These are phyloP conservation scores for Dipteronia dyeriana DNA, from an alignment of 345 rosid genomes.

Conservation along the genomic window DNA sequence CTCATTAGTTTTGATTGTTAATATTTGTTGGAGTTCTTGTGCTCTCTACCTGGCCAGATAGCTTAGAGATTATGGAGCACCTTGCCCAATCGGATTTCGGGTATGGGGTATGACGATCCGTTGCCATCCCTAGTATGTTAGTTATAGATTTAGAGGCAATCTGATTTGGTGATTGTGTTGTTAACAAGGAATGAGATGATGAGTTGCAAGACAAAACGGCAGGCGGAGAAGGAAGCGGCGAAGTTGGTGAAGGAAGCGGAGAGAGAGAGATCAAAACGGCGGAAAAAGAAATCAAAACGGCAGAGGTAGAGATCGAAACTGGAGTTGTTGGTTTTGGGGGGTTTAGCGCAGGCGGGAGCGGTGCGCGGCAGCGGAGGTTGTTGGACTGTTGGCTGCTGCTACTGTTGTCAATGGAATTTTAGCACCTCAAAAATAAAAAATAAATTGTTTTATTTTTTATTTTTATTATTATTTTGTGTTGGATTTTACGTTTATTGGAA, in stretches of 20 bases:
- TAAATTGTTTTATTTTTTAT: neutral
- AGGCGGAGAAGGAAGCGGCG: constrained; percentile 77
- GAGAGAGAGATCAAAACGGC: constrained; percentile 55
- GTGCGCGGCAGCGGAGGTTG: constrained; percentile 76
- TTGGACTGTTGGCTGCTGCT: constrained; percentile 68
- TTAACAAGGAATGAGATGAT: too few species aligned
- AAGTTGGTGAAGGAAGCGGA: constrained; percentile 73
- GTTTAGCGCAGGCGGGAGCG: constrained; percentile 75
- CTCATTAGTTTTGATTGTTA: too few species aligned
- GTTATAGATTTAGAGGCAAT: too few species aligned
- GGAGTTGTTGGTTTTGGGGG: constrained; percentile 52
- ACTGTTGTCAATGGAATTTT: constrained; percentile 78
- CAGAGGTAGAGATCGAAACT: constrained; percentile 48
- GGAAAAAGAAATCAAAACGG: constrained; percentile 53
- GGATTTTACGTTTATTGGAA: too few species aligned
- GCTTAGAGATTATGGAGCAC: too few species aligned
- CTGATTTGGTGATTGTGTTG: too few species aligned
- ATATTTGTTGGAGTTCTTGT: too few species aligned
- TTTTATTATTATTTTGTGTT: neutral
- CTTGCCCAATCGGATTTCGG: too few species aligned
- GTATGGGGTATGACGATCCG: too few species aligned
- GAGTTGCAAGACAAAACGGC: too few species aligned
- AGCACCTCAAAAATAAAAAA: constrained; percentile 35
- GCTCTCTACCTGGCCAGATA: too few species aligned
- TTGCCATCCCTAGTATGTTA: too few species aligned